Evolutionary conservation across 345 rosid genomes (phyloP).

Genomic region (Eucalyptus sp.): DNA sequence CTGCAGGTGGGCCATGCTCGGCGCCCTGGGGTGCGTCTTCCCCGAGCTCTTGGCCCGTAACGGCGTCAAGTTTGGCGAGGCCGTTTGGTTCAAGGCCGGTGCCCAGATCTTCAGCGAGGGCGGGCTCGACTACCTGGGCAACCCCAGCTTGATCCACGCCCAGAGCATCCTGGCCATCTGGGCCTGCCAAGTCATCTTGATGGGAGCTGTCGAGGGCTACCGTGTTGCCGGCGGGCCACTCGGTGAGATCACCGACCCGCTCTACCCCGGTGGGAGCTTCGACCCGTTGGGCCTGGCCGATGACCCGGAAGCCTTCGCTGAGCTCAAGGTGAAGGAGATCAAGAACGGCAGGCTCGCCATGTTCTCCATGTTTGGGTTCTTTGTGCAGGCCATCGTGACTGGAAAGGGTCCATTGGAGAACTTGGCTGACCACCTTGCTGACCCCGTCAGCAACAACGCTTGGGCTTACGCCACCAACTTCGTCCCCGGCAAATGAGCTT

Average conservation of each 20-base stretch:
- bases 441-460: conserved; percentile 84
- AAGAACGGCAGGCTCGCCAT: conserved; percentile 81
- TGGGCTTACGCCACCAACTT: conserved; percentile 90
- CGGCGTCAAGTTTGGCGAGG: conserved; percentile 70
- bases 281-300: conserved; percentile 79
- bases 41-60: conserved; percentile 72
- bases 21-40: conserved; percentile 72
- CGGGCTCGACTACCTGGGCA: conserved; percentile 76
- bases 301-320: conserved; percentile 83
- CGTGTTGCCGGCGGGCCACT: conserved; percentile 60
- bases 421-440: conserved; percentile 76
- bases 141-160: conserved; percentile 75
- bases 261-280: conserved; percentile 75
- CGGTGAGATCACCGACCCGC: conserved; percentile 60
- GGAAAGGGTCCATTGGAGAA: conserved; percentile 77
- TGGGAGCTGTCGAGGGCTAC: conserved; percentile 82
- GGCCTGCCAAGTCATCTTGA: conserved; percentile 54
- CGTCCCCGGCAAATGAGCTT: conserved; percentile 67
- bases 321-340: conserved; percentile 72
- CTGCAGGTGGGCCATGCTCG: conserved; percentile 75
- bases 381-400: conserved; percentile 78
- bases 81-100: conserved; percentile 86
- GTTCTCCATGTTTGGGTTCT: conserved; percentile 91
- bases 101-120: conserved; percentile 75
- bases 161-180: conserved; percentile 77